Evolutionary conservation across 495 filamentous ascomycete species (phyloP).

Genomic region (Bryoglossum gracile): DNA sequence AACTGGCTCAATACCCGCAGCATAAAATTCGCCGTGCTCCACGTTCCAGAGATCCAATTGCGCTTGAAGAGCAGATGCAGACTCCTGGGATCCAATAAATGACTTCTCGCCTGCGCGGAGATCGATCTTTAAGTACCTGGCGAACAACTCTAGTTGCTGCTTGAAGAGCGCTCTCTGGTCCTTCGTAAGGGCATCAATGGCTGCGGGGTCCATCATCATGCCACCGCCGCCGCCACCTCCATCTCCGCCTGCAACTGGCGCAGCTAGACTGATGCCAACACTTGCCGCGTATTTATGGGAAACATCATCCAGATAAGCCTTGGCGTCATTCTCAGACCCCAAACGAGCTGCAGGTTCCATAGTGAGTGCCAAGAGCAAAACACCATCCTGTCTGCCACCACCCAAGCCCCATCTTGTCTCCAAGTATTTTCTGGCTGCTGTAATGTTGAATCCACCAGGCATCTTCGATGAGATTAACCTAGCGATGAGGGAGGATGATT

Average conservation of each 20-base stretch:
- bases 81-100: conserved; percentile 73
- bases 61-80: conserved; percentile 75
- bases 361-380: conserved; percentile 80
- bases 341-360: conserved; percentile 86
- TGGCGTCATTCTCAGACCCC: conserved; percentile 82
- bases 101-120: conserved; percentile 93
- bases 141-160: conserved; percentile 91
- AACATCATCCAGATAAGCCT: conserved; percentile 80
- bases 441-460: conserved; percentile 99
- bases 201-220: conserved; percentile 99
- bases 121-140: conserved; percentile 94
- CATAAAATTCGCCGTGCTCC: conserved; percentile 96
- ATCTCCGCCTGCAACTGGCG: conserved; percentile 62
- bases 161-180: conserved; percentile 93
- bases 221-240: conserved; percentile 62
- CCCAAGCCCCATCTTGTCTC: conserved; percentile 90
- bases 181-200: conserved; percentile 93
- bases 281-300: conserved; percentile 82
- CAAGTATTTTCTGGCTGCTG: conserved; percentile 84
- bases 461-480: conserved; percentile 97
- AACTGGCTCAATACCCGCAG: conserved; percentile 83
- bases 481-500: conserved; percentile 87
- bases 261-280: conserved; percentile 78
- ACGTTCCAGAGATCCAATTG: conserved; percentile 92
- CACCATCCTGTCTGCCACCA: conserved; percentile 84